These are phyloP conservation scores for Candolleomyces aberdarensis DNA, from an alignment of 768 basidiomycete genomes.

Conservation along the genomic window DNA sequence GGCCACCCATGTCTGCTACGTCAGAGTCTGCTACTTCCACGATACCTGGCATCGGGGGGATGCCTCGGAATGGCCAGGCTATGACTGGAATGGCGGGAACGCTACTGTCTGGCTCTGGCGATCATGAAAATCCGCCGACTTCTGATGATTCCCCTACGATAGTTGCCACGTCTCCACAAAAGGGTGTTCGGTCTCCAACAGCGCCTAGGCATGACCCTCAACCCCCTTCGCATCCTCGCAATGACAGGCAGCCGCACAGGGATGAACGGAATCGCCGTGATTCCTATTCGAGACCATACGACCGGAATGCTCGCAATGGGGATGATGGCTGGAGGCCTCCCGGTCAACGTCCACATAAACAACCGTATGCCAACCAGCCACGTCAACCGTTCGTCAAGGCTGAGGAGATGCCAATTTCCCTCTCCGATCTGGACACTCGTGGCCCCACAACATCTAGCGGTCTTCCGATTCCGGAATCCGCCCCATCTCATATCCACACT, in stretches of 20 bases:
- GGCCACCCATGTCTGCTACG: background rate
- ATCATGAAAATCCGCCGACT: background rate
- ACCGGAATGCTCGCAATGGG: constrained; percentile 6
- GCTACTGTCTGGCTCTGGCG: constrained; percentile 1
- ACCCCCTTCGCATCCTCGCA: constrained; percentile 8
- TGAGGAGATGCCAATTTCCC: constrained; percentile 8
- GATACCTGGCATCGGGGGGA: background rate
- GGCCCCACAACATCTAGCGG: constrained; percentile 1
- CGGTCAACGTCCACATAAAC: constrained; percentile 7
- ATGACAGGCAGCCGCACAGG: constrained; percentile 5
- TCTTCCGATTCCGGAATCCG: background rate
- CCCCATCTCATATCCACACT: background rate
- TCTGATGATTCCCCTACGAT: constrained; percentile 4
- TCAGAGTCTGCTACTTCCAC: constrained; percentile 1
- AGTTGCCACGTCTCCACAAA: background rate
- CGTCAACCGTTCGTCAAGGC: constrained; percentile 1
- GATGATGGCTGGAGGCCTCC: constrained; percentile 6
- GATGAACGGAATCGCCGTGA: constrained; percentile 9
- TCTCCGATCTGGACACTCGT: constrained; percentile 7
- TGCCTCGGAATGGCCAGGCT: background rate
- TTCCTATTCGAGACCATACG: constrained; percentile 10
- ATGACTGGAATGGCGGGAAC: background rate
- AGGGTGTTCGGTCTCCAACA: background rate
- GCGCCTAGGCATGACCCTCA: background rate
- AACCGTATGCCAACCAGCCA: background rate